Evolutionary conservation across 129 eudicot genomes (phyloP), one percentile per base, ranked within the genome.

Genomic region (Saposhnikovia divaricata): DNA sequence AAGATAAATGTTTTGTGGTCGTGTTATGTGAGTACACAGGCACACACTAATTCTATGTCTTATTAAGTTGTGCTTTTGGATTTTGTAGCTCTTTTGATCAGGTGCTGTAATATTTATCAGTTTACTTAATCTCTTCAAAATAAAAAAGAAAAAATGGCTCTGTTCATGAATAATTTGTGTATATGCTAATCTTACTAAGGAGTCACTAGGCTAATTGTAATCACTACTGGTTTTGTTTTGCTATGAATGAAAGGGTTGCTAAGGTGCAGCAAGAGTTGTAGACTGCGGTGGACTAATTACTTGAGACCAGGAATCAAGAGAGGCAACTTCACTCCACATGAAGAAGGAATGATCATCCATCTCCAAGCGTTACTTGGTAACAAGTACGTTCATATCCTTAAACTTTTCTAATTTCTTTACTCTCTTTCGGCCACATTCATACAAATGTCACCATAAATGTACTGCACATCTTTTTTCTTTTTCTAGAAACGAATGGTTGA

Each of bases 221-320:
- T 61, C 15, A n/a, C 69, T 61, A 9, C 69, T 61, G 69, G 69
- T 61, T 61, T 61, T 61, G 69, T 61, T 61, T 61, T 25, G 11
- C 69, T 61, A 25, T 61, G 34, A 25, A 61, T 25, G 37, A 65
- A 76, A 92, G 98, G 98, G 57, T 81, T 93, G 93, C 57, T 88
- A 81, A 90, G 97, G 82, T 92, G 97, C 78, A 92, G 97, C 87
- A 92, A 92, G 83, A 92, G 97, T 84, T 92, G 98, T 81, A 87
- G 98, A 84, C 93, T 93, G 66, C 83, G 98, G 82, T 93, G 98
- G 98, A 93, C 98, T 15, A 93, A 93, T 83, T 93, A 93, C 84
- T 82, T 93, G 39, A 85, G 96, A 79, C 98, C 98, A 0, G 98
- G 98, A 57, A 93, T 93, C 86, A 93, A 90, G 81, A 83, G 98